phyloP scores from a whole-genome alignment of 2,329 filamentous ascomycete genomes.

The Decorospora gaudefroyi region DNA sequence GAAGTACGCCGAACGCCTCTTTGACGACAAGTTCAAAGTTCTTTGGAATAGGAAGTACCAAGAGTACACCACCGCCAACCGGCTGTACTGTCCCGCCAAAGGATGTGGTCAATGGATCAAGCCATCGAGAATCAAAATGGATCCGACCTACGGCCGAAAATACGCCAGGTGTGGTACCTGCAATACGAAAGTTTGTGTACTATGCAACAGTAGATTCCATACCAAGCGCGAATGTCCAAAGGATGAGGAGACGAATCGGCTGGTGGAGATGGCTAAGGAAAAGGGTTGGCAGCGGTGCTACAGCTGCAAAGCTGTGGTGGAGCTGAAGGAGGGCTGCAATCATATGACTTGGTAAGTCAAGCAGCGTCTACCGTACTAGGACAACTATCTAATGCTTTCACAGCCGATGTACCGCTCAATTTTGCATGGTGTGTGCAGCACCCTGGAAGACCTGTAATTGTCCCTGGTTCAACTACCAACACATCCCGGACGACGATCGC shows the following conservation, averaged over 20 bases:
- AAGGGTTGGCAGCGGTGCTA: slow-evolving; percentile 77
- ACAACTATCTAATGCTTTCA: slow-evolving; percentile 18
- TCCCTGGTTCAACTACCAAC: slow-evolving; percentile 72
- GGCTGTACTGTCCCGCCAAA: slow-evolving; percentile 74
- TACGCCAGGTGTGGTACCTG: slow-evolving; percentile 73
- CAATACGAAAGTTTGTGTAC: slow-evolving; percentile 72
- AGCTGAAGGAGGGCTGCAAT: slow-evolving; percentile 81
- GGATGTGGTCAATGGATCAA: slow-evolving; percentile 81
- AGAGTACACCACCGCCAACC: slow-evolving; percentile 74
- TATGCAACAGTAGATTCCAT: slow-evolving; percentile 78
- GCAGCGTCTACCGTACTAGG: slow-evolving; percentile 9
- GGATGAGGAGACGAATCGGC: slow-evolving; percentile 66
- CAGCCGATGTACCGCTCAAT: slow-evolving; percentile 78
- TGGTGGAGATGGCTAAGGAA: slow-evolving; percentile 68
- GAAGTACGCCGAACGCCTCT: slow-evolving; percentile 74
- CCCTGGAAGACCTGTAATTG: slow-evolving; percentile 86
- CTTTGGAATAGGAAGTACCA: slow-evolving; percentile 80
- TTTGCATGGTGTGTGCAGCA: slow-evolving; percentile 81
- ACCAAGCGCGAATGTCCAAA: slow-evolving; percentile 67
- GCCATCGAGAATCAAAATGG: slow-evolving; percentile 67
- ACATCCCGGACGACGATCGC: slow-evolving; percentile 58
- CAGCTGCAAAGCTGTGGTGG: slow-evolving; percentile 73
- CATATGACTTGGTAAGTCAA: slow-evolving; percentile 78
- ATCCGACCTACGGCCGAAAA: slow-evolving; percentile 58
- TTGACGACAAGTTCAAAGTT: slow-evolving; percentile 74